Base-by-base conservation (phyloP, 2,329 filamentous ascomycete genomes). In the Pyricularia sp. region DNA sequence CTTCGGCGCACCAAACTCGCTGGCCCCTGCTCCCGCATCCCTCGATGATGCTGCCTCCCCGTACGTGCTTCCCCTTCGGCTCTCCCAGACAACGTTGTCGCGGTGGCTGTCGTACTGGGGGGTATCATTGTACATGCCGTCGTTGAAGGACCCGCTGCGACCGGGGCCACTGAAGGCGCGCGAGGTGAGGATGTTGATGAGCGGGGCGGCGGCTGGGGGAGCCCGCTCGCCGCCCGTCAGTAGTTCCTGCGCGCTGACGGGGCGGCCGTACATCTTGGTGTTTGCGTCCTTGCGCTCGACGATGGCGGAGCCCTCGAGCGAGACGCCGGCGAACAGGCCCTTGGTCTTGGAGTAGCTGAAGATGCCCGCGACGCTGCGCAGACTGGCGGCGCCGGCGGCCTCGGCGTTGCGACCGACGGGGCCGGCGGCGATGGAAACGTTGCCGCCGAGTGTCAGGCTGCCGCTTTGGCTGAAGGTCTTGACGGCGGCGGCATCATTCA, bases 271-370 rank as follows among this genome's bases (percentile, higher is more conserved):
- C 67, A 99, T 84, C 78, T 96, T 96, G 78, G 96, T 90, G 74
- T 99, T 99, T 70, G 94, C 94, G 76, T 99, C 94, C 78, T 92
- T 89, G 68, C 94, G 86, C 79, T 99, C 94, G 68, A 97, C 90
- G 69, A 99, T 88, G 64, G 90, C 92, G 67, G 89, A 93, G 26
- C 94, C 94, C 75, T 99, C 94, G 69, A 99, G 80, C 70, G 90
- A 96, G 62, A 99, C 93, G 73, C 94, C 94, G 5, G 94, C 94
- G 71, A 99, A 99, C 35, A 99, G 79, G 24, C 94, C 94, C 79
- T 97, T 97, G 13, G 94, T 99, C 79, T 97, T 97, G 75, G 89
- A 94, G 81, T 99, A 99, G 72, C 90, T 91, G 80, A 99, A 99
- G 62, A 99, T 88, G 64, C 91, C 94, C 0, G 93, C 90, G 9